Conservation (phyloP, 129 eudicot genomes). For the Gnaphalium uliginosum region DNA sequence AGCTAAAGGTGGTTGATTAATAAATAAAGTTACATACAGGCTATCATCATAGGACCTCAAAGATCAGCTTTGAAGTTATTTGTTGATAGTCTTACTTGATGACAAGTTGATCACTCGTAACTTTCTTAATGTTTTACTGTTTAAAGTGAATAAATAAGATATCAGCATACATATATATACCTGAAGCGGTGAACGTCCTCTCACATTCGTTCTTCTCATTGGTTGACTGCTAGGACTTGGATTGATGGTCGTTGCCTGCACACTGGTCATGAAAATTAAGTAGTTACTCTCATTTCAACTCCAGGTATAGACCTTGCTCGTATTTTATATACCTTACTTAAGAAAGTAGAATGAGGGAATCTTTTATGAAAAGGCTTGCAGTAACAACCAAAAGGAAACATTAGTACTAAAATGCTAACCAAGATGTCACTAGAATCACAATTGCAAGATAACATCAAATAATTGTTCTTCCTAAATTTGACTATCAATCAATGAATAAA, state of each 20-base stretch:
- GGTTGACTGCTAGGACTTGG: background rate
- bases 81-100: too few relatives aligned
- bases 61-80: too few relatives aligned
- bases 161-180: constrained; percentile 5
- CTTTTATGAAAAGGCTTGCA: background rate
- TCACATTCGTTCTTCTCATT: background rate
- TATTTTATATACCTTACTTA: too few relatives aligned
- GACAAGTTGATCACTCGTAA: too few relatives aligned
- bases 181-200: background rate
- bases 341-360: background rate
- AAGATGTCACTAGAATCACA: background rate
- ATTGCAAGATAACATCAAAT: background rate
- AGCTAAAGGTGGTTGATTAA: too few relatives aligned
- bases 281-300: background rate
- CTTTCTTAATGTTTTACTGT: too few relatives aligned
- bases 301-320: background rate
- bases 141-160: background rate
- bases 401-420: background rate
- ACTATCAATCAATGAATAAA: background rate
- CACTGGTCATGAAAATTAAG: constrained; percentile 5
- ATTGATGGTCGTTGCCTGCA: background rate
- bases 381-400: background rate
- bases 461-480: background rate
- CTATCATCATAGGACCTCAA: too few relatives aligned
- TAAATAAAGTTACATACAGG: too few relatives aligned